phyloP scores from a whole-genome alignment of 306 rosid species.

The Erythrophleum fordii region DNA sequence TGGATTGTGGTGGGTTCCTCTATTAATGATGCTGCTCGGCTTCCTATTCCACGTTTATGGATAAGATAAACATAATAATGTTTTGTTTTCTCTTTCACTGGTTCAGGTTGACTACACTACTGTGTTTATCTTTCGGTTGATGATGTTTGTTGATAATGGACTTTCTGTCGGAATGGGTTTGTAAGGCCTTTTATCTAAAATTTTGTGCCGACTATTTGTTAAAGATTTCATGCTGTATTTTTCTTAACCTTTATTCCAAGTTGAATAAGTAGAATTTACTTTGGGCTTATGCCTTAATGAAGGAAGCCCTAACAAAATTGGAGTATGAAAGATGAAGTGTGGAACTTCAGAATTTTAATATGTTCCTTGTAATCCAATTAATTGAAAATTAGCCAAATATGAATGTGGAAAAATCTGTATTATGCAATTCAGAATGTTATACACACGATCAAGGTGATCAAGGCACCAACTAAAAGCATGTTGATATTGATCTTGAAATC shows the following conservation, averaged over 20 bases:
- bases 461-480: background rate
- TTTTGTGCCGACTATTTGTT: constrained; percentile 24
- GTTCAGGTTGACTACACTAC: constrained; percentile 88
- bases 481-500: constrained; percentile 29
- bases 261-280: constrained; percentile 11
- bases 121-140: constrained; percentile 88
- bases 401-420: background rate
- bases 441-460: constrained; percentile 23
- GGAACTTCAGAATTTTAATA: constrained; percentile 2
- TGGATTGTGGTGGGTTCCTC: constrained; percentile 86
- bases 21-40: constrained; percentile 3
- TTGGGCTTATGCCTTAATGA: constrained; percentile 1
- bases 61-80: background rate
- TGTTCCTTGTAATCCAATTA: background rate
- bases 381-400: background rate
- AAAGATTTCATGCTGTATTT: constrained; percentile 5
- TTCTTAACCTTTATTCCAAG: background rate
- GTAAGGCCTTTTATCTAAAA: constrained; percentile 66
- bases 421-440: constrained; percentile 5
- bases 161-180: constrained; percentile 98
- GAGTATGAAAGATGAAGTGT: constrained; percentile 12
- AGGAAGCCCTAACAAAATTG: constrained; percentile 7
- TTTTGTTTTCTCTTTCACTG: constrained; percentile 2
- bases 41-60: background rate
- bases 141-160: constrained; percentile 98